Base-by-base conservation (phyloP, 768 basidiomycete genomes). In the Tephrocybe sp. region DNA sequence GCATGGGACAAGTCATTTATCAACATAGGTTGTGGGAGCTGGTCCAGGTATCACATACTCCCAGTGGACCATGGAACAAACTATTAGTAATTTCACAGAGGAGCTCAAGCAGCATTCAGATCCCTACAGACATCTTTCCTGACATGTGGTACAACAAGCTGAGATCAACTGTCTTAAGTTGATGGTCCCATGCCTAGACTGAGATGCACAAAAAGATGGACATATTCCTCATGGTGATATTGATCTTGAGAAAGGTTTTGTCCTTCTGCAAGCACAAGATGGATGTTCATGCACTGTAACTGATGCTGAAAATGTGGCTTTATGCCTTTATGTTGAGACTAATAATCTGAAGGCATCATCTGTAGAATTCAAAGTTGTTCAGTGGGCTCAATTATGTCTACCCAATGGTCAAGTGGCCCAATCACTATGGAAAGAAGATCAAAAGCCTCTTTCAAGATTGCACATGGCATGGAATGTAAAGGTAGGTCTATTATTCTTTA, bases 381-480 rank as follows among this genome's bases (percentile, higher is more conserved):
- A 55, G 5, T 65, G 60, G 56, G 53, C 61, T 9, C 50, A 49
- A 0, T 25, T 64, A 3, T 19, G 9, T 1, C 47, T 64, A 9
- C 61, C 59, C 1, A 55, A 51, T 32, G 60, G 64, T 0, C 62
- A 65, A 26, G 55, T 64, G 25, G 58, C 59, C 5, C 26, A 56
- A 2, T 64, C 54, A 1, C 13, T 42, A 6, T 62, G 59, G 61
- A 44, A 48, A 19, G 46, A 53, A 13, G 11, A 9, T 31, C 5
- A 15, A 27, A 38, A 39, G 13, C 52, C 24, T 38, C 21, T 38
- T 11, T n/a, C 28, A 16, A 35, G 9, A 44, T 9, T 30, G 15
- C 15, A 16, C 8, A 48, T 27, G 4, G 35, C 46, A 31, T 4
- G 46, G 2, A 11, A 16, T 1, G 46, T 52, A 2, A 48, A 53